Base-by-base conservation (phyloP, 2,329 filamentous ascomycete species). In the Arthrinium phaeospermum region DNA sequence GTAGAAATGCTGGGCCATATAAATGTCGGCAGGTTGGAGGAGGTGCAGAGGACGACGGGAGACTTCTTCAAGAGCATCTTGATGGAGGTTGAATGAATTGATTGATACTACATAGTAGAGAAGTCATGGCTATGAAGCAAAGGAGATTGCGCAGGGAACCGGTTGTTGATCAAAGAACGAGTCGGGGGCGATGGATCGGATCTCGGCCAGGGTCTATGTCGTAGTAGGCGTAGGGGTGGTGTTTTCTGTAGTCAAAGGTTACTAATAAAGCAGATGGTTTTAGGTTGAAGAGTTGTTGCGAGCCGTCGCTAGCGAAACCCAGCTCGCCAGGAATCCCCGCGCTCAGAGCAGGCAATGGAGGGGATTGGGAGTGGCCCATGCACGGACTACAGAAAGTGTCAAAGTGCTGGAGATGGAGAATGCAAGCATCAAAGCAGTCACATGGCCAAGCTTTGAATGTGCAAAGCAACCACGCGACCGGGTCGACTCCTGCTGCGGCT, bases 51-150 rank as follows among this genome's bases (percentile, higher is more conserved):
- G 51, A 78, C 75, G 69, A 78, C 61, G 14, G 79, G 71, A 14
- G 80, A 75, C 70, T 79, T 81, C 68, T 77, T 79, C 71, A 79
- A 70, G 68, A 77, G 73, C 79, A 80, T 81, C 68, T 67, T 79
- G 73, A 75, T 72, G 45, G 67, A 53, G 22, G 64, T 69, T 70
- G n/a, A 69, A 70, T 27, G 73, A 76, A 75, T 72, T 68, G 70
- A 47, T 53, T 74, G 72, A 75, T 75, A 70, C 69, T 71, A 71
- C 57, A 69, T 51, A 46, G 46, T n/a, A 72, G 72, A 74, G 74
- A 71, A 72, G 68, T 75, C 74, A 73, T 74, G 73, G 71, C 73
- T 71, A 47, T 69, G 44, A 30, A 46, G 67, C 46, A 47, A n/a
- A 27, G 27, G 12, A 30, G 44, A 27, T 46, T 44, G 16, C 14